These are phyloP conservation scores for Puccinia coronata DNA, from an alignment of 1,284 basidiomycete species.

Conservation along the genomic window DNA sequence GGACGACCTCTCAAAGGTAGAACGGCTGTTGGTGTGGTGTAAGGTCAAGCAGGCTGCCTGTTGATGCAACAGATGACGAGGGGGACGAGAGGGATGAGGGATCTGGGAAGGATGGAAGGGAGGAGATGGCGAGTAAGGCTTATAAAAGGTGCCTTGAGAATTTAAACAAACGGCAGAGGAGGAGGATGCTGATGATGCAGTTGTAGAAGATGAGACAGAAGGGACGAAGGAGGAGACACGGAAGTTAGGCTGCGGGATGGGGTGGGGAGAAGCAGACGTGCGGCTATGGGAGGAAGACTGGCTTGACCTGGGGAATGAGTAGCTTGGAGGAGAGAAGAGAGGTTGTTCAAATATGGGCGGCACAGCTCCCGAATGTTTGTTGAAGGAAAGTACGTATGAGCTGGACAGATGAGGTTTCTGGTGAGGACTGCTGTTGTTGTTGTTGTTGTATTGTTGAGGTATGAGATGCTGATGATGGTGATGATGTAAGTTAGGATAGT, in stretches of 20 bases:
- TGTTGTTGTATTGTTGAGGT: conserved; percentile 22
- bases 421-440: not conserved
- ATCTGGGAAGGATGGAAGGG: not conserved
- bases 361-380: conserved; percentile 38
- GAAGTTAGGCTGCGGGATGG: not conserved
- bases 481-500: not conserved
- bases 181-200: too few species aligned
- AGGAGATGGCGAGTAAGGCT: not conserved
- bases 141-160: too few species aligned
- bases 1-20: conserved; percentile 4
- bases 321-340: conserved; percentile 17
- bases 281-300: conserved; percentile 18
- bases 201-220: not conserved
- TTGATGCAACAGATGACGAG: not conserved
- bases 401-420: conserved; percentile 38
- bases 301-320: conserved; percentile 21
- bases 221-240: not conserved
- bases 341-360: conserved; percentile 34
- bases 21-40: conserved; percentile 6
- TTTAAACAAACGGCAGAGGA: not conserved
- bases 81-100: not conserved
- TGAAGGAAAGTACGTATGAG: conserved; percentile 28
- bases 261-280: not conserved
- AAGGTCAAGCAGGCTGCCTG: not conserved
- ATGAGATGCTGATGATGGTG: too few species aligned